phyloP scores from a whole-genome alignment of 2,329 filamentous ascomycete genomes.

The Lecanosticta acicola region DNA sequence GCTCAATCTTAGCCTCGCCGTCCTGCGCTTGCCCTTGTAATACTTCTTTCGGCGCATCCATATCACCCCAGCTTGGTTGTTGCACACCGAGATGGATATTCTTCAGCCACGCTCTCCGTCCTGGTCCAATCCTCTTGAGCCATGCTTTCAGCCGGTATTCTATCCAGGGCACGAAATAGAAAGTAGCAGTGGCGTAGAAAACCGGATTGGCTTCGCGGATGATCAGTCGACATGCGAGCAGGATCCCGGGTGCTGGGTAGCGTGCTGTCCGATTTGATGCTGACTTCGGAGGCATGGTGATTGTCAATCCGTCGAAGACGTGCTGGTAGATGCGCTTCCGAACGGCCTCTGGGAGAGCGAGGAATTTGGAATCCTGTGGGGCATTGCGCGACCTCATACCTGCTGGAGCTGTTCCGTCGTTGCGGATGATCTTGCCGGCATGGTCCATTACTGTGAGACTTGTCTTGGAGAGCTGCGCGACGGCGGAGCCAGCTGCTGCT shows the following conservation, averaged over 20 bases:
- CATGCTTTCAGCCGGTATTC: not conserved
- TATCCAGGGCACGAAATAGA: not conserved
- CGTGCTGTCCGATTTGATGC: not conserved
- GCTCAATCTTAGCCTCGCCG: not conserved
- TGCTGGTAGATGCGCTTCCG: not conserved
- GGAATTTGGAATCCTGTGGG: not conserved
- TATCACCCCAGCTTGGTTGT: not conserved
- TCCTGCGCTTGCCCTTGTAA: not conserved
- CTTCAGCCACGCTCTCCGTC: not conserved
- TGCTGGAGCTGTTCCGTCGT: not conserved
- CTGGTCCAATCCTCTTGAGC: not conserved
- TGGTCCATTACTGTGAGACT: not conserved
- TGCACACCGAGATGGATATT: not conserved
- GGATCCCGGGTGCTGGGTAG: not conserved
- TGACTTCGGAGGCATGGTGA: not conserved
- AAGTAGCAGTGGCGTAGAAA: not conserved
- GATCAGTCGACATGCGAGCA: not conserved
- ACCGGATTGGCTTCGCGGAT: not conserved
- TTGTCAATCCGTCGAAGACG: not conserved
- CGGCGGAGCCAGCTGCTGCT: not conserved
- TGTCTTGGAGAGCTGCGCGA: not conserved
- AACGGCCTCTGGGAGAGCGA: not conserved
- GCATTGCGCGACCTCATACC: not conserved
- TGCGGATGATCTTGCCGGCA: not conserved
- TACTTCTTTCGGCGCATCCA: not conserved